Percentiles rank a stretch among this genome's conserved stretches.
phyloP scores from a whole-genome alignment of 1,139 yeast genomes.

The Yamadazyma atmosphaerica region DNA sequence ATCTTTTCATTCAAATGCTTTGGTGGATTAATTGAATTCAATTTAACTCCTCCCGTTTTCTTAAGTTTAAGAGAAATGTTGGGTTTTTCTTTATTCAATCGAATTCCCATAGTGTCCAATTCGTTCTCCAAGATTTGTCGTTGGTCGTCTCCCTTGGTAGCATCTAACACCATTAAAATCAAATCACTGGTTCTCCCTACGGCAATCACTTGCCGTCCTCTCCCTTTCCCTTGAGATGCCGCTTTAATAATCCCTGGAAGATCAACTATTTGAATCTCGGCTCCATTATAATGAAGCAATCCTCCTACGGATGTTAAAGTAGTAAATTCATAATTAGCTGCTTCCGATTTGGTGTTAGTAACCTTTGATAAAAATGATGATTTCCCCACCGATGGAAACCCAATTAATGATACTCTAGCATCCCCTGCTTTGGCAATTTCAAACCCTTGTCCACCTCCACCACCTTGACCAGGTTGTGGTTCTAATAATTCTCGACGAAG shows the following conservation, averaged over 20 bases:
- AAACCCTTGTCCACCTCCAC: slow-evolving; percentile 84
- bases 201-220: slow-evolving; percentile 96
- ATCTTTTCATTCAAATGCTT: slow-evolving; percentile 79
- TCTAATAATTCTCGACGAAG: slow-evolving; percentile 89
- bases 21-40: slow-evolving; percentile 80
- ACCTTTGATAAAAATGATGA: slow-evolving; percentile 84
- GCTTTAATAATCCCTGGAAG: slow-evolving; percentile 97
- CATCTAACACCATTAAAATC: slow-evolving; percentile 91
- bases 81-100: slow-evolving; percentile 80
- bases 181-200: slow-evolving; percentile 95
- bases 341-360: slow-evolving; percentile 90
- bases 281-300: slow-evolving; percentile 90
- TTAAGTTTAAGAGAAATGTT: slow-evolving; percentile 77
- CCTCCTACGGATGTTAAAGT: slow-evolving; percentile 97
- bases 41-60: slow-evolving; percentile 88
- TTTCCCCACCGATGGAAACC: slow-evolving; percentile 97
- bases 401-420: slow-evolving; percentile 92
- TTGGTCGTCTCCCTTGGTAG: slow-evolving; percentile 90
- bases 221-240: slow-evolving; percentile 95
- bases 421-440: slow-evolving; percentile 96
- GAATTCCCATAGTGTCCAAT: slow-evolving; percentile 89
- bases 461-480: slow-evolving; percentile 74
- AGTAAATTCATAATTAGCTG: slow-evolving; percentile 94
- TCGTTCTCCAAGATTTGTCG: slow-evolving; percentile 84
- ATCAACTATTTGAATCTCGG: slow-evolving; percentile 95